Evolutionary conservation across 768 basidiomycete species (phyloP).

Genomic region (Tremella mesenterica): DNA sequence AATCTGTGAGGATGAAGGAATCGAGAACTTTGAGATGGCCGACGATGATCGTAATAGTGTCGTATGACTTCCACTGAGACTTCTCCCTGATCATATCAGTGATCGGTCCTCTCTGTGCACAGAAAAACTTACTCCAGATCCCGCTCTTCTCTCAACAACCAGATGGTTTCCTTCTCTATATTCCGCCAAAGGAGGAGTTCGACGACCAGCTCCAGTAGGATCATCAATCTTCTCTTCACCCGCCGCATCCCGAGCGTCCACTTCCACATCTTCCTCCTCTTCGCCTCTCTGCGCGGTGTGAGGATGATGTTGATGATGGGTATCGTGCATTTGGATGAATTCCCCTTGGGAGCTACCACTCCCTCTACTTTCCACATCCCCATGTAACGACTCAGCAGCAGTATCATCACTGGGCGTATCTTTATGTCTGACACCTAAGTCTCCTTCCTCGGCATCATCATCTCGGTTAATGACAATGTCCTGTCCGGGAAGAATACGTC

Average conservation of each 20-base stretch:
- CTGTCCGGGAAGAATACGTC: conserved; percentile 60
- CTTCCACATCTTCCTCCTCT: conserved; percentile 20
- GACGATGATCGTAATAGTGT: conserved; percentile 44
- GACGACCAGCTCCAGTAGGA: conserved; percentile 21
- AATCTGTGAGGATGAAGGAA: conserved; percentile 38
- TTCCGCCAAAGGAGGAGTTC: conserved; percentile 47
- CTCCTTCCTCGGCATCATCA: conserved; percentile 49
- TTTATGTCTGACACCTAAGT: conserved; percentile 47
- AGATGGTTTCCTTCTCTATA: conserved; percentile 66
- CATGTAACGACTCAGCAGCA: conserved; percentile 23
- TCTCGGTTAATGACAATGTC: conserved; percentile 83
- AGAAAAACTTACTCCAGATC: no score
- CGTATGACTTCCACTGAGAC: conserved; percentile 59
- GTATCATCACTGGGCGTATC: not conserved
- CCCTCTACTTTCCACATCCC: conserved; percentile 13
- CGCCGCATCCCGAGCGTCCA: conserved; percentile 12
- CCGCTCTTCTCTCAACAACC: conserved; percentile 56
- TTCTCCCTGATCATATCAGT: no score
- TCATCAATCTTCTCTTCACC: conserved; percentile 17
- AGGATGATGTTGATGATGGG: conserved; percentile 9
- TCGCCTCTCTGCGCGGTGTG: conserved; percentile 14
- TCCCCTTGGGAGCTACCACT: conserved; percentile 26
- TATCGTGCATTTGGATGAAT: no score
- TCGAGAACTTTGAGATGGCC: conserved; percentile 14
- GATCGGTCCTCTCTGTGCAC: no score